Conservation (phyloP, 2,329 filamentous ascomycete species). For the Tolypocladium nubicola region DNA sequence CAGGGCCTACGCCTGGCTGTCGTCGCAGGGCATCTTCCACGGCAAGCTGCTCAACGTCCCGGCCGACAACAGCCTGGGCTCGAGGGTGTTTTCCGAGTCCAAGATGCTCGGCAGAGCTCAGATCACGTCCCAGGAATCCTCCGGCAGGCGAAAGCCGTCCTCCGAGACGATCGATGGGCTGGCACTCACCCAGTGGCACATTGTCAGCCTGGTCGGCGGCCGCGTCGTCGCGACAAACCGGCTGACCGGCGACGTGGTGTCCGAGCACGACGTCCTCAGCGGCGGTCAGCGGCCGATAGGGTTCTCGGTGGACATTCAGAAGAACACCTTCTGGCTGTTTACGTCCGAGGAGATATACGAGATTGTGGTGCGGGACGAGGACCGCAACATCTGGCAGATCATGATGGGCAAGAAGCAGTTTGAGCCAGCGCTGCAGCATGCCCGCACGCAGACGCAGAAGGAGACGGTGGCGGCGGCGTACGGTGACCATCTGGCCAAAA, state of each 20-base stretch:
- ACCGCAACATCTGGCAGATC: slow-evolving; percentile 88
- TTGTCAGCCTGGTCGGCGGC: slow-evolving; percentile 72
- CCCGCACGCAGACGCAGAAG: slow-evolving; percentile 68
- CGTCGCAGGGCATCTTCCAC: slow-evolving; percentile 75
- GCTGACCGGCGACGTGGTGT: slow-evolving; percentile 74
- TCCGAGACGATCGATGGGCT: slow-evolving; percentile 70
- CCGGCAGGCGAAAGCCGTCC: slow-evolving; percentile 52
- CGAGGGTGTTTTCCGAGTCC: slow-evolving; percentile 66
- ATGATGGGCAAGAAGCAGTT: slow-evolving; percentile 82
- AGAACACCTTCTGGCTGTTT: slow-evolving; percentile 97
- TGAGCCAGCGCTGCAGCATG: slow-evolving; percentile 77
- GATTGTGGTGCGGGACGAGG: slow-evolving; percentile 81
- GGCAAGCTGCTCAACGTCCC: slow-evolving; percentile 62
- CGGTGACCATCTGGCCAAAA: slow-evolving; percentile 75
- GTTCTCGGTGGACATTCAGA: slow-evolving; percentile 79
- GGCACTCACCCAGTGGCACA: slow-evolving; percentile 86
- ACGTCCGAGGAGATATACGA: slow-evolving; percentile 88
- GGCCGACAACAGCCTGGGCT: slow-evolving; percentile 52
- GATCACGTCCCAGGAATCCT: slow-evolving; percentile 57
- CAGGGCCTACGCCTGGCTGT: slow-evolving; percentile 82
- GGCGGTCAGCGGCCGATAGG: slow-evolving; percentile 71
- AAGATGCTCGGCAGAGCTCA: slow-evolving; percentile 67
- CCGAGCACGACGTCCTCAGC: slow-evolving; percentile 78
- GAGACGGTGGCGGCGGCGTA: slow-evolving; percentile 88
- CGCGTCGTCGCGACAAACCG: slow-evolving; percentile 79